phyloP scores from a whole-genome alignment of 2,329 filamentous ascomycete species.

The Pestalotiopsis sp. region DNA sequence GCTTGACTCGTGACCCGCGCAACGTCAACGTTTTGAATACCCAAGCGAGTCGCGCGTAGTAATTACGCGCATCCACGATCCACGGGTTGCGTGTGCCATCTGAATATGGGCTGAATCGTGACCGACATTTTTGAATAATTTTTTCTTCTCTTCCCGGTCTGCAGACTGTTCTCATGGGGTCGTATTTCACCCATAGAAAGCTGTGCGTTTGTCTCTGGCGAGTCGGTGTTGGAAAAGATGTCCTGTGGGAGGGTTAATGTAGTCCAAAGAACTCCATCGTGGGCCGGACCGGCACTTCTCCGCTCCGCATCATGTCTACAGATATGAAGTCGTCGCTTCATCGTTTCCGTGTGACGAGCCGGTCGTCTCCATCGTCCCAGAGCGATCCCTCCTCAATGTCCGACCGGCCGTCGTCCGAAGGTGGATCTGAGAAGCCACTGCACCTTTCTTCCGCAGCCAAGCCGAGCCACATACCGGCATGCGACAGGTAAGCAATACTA shows the following conservation, averaged over 20 bases:
- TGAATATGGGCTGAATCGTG: constrained; percentile 6
- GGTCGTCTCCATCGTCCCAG: constrained; percentile 15
- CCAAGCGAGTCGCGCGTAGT: neutral
- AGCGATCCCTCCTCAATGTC: constrained; percentile 16
- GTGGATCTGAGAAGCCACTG: constrained; percentile 23
- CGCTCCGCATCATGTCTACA: constrained; percentile 11
- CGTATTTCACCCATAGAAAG: neutral
- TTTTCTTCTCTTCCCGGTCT: neutral
- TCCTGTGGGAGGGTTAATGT: neutral
- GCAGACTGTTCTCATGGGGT: neutral
- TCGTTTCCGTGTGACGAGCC: constrained; percentile 29
- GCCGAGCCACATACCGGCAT: constrained; percentile 33
- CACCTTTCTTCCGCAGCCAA: constrained; percentile 27
- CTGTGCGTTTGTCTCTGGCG: neutral
- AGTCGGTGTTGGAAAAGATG: neutral
- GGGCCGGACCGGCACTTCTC: neutral
- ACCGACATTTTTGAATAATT: neutral
- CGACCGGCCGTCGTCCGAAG: constrained; percentile 23
- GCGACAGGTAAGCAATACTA: constrained; percentile 29
- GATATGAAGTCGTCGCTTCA: constrained; percentile 26
- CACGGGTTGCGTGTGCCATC: neutral
- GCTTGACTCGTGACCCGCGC: neutral
- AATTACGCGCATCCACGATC: neutral
- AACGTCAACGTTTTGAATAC: neutral
- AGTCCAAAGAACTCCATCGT: constrained; percentile 2